A percentile compares a stretch with the other conserved stretches of the same genome.
These are phyloP conservation scores for Citrullus colocynthis DNA, from an alignment of 306 rosid species.

Conservation along the genomic window DNA sequence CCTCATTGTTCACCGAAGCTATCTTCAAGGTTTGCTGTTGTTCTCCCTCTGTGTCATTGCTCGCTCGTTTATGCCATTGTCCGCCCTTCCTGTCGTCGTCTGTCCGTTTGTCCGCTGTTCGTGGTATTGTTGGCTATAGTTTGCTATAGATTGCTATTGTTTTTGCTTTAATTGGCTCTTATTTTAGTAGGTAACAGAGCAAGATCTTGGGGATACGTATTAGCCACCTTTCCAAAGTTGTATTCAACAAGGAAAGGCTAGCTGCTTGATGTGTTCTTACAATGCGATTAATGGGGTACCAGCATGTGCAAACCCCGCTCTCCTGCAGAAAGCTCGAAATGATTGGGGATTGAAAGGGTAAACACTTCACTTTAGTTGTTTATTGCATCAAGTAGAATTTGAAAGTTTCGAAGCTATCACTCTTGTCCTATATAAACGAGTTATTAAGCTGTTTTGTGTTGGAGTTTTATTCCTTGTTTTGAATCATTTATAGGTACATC, in stretches of 20 bases:
- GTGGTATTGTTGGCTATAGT: no score
- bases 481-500: constrained; percentile 40
- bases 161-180: not conserved
- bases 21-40: no score
- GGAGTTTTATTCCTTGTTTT: not conserved
- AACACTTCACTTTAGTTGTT: not conserved
- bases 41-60: no score
- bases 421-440: not conserved
- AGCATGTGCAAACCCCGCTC: constrained; percentile 68
- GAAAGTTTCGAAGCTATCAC: not conserved
- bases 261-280: constrained; percentile 97
- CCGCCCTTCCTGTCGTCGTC: no score
- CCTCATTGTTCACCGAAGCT: no score
- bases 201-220: constrained; percentile 85
- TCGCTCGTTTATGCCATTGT: no score
- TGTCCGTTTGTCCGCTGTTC: no score
- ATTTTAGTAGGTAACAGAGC: constrained; percentile 48
- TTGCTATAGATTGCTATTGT: not conserved
- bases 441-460: not conserved
- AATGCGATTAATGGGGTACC: constrained; percentile 84
- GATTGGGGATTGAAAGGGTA: constrained; percentile 84
- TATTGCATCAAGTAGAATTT: not conserved
- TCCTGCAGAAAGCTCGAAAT: constrained; percentile 48
- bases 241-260: constrained; percentile 75
- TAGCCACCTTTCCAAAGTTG: constrained; percentile 85